Percentiles rank a stretch among this genome's conserved stretches.
These are phyloP conservation scores for Carallia brachiata DNA, from an alignment of 345 rosid species.

Conservation along the genomic window DNA sequence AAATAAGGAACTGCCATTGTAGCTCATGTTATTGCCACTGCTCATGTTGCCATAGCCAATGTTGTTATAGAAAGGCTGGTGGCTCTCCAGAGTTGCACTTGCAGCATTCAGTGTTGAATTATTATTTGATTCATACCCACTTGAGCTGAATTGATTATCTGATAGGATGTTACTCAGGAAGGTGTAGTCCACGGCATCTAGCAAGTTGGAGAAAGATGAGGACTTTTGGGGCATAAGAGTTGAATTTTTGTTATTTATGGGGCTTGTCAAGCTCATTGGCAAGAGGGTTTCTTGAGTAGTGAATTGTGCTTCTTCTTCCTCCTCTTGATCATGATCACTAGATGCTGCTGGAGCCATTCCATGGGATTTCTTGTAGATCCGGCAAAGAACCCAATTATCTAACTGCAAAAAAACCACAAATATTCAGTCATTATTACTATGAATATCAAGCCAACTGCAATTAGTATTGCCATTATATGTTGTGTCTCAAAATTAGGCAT, in stretches of 20 bases:
- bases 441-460: background rate
- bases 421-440: no score
- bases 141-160: constrained; percentile 42
- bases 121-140: constrained; percentile 33
- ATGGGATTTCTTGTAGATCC: constrained; percentile 82
- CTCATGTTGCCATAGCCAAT: background rate
- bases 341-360: constrained; percentile 41
- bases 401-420: constrained; percentile 42
- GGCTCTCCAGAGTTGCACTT: constrained; percentile 15
- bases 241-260: constrained; percentile 22
- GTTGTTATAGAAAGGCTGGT: constrained; percentile 25
- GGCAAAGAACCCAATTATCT: constrained; percentile 98
- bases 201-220: constrained; percentile 66
- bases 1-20: constrained; percentile 31
- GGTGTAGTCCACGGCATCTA: constrained; percentile 74
- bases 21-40: background rate
- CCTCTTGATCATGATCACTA: constrained; percentile 66
- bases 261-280: constrained; percentile 25
- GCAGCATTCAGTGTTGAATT: constrained; percentile 16
- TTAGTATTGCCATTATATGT: no score
- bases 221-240: constrained; percentile 63
- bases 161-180: constrained; percentile 50
- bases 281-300: constrained; percentile 31
- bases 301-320: constrained; percentile 40
- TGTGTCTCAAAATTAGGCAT: no score